These are phyloP conservation scores for Saitozyma podzolica DNA, from an alignment of 768 basidiomycete genomes.

Conservation along the genomic window DNA sequence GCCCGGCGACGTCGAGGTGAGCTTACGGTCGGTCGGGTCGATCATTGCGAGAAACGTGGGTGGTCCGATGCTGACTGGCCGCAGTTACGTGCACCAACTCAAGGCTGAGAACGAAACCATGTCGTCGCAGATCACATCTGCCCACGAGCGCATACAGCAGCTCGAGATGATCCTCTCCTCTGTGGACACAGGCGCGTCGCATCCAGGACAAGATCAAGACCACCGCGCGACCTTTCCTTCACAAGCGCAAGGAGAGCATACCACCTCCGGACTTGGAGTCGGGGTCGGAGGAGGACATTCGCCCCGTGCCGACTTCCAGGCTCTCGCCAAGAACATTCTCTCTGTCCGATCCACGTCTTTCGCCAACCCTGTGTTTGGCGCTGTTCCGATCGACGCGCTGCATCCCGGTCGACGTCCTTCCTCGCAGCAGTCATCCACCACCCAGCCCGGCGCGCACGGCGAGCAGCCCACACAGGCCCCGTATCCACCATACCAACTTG, in stretches of 20 bases:
- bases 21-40: not conserved
- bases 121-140: conserved; percentile 24
- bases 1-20: conserved; percentile 35
- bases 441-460: too few relatives aligned
- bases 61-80: not conserved
- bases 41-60: not conserved
- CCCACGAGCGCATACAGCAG: conserved; percentile 30
- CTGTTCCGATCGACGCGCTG: too few relatives aligned
- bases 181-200: not conserved
- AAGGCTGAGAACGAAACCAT: conserved; percentile 23
- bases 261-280: too few relatives aligned
- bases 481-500: too few relatives aligned
- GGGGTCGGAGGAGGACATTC: not conserved
- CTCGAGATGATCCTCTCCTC: conserved; percentile 25
- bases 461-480: too few relatives aligned
- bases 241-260: too few relatives aligned
- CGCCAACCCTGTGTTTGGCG: too few relatives aligned
- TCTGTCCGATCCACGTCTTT: conserved; percentile 9
- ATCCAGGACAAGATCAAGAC: not conserved
- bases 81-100: conserved; percentile 25
- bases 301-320: conserved; percentile 19
- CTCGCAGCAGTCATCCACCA: too few relatives aligned
- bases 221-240: not conserved
- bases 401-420: too few relatives aligned
- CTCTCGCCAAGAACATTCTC: conserved; percentile 23